phyloP scores from a whole-genome alignment of 2,329 filamentous ascomycete species.

The Aspergillus clavatus region DNA sequence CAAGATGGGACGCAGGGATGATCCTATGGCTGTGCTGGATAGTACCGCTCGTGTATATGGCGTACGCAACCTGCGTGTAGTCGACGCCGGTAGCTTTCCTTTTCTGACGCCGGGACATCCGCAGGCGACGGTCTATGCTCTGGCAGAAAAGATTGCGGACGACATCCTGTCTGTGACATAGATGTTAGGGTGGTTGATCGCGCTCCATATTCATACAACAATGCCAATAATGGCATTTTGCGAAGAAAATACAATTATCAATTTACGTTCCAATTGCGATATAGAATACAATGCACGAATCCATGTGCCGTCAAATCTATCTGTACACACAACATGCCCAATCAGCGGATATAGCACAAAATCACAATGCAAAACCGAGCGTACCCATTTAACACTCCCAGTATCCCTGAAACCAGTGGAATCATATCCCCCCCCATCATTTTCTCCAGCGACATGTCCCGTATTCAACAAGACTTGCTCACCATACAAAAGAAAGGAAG shows the following conservation, averaged over 20 bases:
- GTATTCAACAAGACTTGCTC: background rate
- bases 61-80: slow-evolving; percentile 27
- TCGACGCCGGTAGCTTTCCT: slow-evolving; percentile 32
- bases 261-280: slow-evolving; percentile 11
- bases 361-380: slow-evolving; percentile 1
- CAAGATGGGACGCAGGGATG: slow-evolving; percentile 33
- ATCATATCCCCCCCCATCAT: background rate
- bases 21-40: slow-evolving; percentile 34
- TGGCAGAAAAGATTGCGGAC: slow-evolving; percentile 38
- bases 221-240: background rate
- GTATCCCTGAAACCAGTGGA: background rate
- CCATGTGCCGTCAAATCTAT: slow-evolving; percentile 25
- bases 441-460: background rate
- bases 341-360: slow-evolving; percentile 17
- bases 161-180: slow-evolving; percentile 12
- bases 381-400: background rate
- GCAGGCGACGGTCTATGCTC: slow-evolving; percentile 32
- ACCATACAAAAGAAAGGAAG: background rate
- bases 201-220: background rate
- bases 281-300: slow-evolving; percentile 31
- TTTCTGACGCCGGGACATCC: slow-evolving; percentile 37
- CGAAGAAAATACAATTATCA: background rate
- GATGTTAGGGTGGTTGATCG: background rate
- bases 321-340: slow-evolving; percentile 29
- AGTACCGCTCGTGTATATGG: slow-evolving; percentile 28